Evolutionary conservation across 805 yeast species (phyloP).

Genomic region (Barnettozyma californica): DNA sequence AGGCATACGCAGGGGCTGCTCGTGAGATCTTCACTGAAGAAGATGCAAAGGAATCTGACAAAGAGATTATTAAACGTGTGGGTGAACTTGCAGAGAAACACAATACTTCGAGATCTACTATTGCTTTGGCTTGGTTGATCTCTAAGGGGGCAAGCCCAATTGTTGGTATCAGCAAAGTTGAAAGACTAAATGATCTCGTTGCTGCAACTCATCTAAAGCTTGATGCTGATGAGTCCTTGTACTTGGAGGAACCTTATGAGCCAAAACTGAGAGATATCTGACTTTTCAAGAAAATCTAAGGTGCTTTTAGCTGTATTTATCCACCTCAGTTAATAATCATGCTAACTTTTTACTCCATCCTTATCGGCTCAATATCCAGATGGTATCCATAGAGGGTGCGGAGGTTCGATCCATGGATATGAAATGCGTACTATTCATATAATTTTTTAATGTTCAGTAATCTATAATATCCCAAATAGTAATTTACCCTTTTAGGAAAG

Average conservation of each 20-base stretch:
- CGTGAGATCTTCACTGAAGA: neutral
- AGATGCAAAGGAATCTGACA: constrained; percentile 1
- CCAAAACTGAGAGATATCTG: neutral
- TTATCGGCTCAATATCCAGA: too few relatives aligned
- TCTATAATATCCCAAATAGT: too few relatives aligned
- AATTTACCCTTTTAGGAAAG: too few relatives aligned
- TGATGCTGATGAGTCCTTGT: constrained; percentile 6
- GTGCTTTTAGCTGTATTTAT: too few relatives aligned
- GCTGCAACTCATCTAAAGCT: constrained; percentile 36
- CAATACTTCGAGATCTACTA: constrained; percentile 44
- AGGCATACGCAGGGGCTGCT: neutral
- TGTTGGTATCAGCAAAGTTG: constrained; percentile 42
- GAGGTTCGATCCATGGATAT: too few relatives aligned
- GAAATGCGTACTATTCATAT: too few relatives aligned
- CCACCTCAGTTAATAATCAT: too few relatives aligned
- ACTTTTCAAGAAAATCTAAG: too few relatives aligned
- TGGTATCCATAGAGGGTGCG: too few relatives aligned
- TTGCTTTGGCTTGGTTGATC: constrained; percentile 47
- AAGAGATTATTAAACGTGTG: constrained; percentile 2
- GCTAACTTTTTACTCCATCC: too few relatives aligned
- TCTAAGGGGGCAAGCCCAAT: constrained; percentile 49
- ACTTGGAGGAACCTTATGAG: constrained; percentile 9
- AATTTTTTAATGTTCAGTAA: too few relatives aligned
- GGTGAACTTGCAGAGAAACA: constrained; percentile 30
- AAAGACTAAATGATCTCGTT: constrained; percentile 48